Conservation (phyloP, 2,329 filamentous ascomycete species). For the Nemania diffusa region DNA sequence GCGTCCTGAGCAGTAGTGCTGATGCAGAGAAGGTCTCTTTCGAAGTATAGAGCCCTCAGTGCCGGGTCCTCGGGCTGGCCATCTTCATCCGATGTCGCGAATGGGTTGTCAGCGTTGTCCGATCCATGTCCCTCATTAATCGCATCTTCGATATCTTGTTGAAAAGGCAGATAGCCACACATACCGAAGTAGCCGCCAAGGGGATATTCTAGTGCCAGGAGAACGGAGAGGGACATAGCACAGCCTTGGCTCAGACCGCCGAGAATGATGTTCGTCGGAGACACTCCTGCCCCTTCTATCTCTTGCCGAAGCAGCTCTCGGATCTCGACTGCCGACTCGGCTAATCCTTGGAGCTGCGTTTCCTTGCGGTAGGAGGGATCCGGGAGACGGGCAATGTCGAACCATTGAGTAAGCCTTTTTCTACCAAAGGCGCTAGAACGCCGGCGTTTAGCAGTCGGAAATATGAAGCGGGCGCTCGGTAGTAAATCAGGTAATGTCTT, state of each 20-base stretch:
- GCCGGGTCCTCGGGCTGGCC: conserved; percentile 21
- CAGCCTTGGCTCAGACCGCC: conserved; percentile 66
- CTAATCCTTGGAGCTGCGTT: conserved; percentile 57
- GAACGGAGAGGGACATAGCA: conserved; percentile 56
- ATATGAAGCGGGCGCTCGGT: conserved; percentile 59
- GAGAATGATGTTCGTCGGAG: conserved; percentile 56
- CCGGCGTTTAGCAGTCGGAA: conserved; percentile 59
- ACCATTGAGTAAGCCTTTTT: conserved; percentile 61
- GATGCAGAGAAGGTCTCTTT: conserved; percentile 49
- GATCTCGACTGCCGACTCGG: conserved; percentile 53
- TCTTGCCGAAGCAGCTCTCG: conserved; percentile 51
- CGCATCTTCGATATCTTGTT: conserved; percentile 49
- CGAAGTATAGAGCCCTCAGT: conserved; percentile 46
- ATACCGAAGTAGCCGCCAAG: conserved; percentile 60
- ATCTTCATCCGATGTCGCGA: conserved; percentile 29
- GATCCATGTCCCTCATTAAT: conserved; percentile 27
- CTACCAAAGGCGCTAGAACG: conserved; percentile 57
- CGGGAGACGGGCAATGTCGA: conserved; percentile 56
- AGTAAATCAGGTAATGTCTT: conserved; percentile 49
- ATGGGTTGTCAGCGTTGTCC: conserved; percentile 29
- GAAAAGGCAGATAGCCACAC: conserved; percentile 59
- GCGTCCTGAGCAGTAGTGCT: conserved; percentile 11
- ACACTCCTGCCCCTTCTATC: conserved; percentile 39
- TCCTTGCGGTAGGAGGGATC: conserved; percentile 55
- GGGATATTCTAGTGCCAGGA: conserved; percentile 53